phyloP scores from a whole-genome alignment of 2,329 filamentous ascomycete species.

The Lizonia empirigonia region DNA sequence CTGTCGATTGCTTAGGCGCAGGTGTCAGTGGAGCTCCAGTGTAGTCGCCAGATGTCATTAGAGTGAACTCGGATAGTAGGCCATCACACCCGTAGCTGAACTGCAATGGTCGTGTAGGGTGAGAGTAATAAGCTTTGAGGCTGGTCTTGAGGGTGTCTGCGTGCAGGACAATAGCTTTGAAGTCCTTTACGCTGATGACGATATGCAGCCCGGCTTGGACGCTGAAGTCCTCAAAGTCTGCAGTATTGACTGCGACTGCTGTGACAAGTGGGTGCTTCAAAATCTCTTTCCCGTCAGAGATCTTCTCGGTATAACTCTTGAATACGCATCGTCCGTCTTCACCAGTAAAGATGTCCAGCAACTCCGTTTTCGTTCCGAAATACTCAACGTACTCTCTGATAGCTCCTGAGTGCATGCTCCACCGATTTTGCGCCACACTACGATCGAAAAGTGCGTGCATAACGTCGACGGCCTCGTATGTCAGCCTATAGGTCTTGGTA shows the following conservation, averaged over 20 bases:
- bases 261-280: conserved; percentile 81
- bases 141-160: conserved; percentile 71
- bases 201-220: conserved; percentile 79
- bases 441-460: conserved; percentile 77
- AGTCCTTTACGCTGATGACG: conserved; percentile 82
- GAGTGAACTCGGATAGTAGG: conserved; percentile 74
- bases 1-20: conserved; percentile 48
- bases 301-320: conserved; percentile 81
- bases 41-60: conserved; percentile 79
- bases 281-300: conserved; percentile 72
- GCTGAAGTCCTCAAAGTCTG: conserved; percentile 76
- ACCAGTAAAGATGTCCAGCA: conserved; percentile 74
- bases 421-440: conserved; percentile 68
- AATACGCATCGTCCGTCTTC: conserved; percentile 73
- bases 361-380: conserved; percentile 79
- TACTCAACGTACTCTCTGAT: conserved; percentile 79
- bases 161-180: conserved; percentile 77
- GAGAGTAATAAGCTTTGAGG: conserved; percentile 71
- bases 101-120: conserved; percentile 73
- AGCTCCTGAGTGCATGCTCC: conserved; percentile 73
- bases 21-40: conserved; percentile 49
- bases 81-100: conserved; percentile 72
- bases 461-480: conserved; percentile 75
- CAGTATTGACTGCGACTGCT: conserved; percentile 75
- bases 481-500: conserved; percentile 76